phyloP scores from a whole-genome alignment of 2,329 filamentous ascomycete genomes.

The Stagonosporopsis chrysanthemi region DNA sequence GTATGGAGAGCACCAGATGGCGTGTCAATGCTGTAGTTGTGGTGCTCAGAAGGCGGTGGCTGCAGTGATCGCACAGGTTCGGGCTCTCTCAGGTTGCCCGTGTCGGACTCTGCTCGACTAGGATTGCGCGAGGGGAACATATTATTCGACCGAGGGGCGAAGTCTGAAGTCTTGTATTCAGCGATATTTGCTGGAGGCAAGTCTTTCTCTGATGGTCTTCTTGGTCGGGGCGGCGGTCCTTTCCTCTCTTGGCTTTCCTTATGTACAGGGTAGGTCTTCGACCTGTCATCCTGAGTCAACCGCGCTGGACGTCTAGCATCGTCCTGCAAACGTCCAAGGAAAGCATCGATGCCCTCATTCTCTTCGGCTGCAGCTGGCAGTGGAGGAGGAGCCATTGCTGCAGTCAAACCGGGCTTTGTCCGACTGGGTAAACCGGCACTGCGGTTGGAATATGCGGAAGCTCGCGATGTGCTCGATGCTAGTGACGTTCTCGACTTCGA shows the following conservation, averaged over 20 bases:
- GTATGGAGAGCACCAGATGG: constrained; percentile 45
- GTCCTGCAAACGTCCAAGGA: constrained; percentile 47
- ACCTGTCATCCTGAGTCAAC: constrained; percentile 24
- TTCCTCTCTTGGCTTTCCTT: constrained; percentile 33
- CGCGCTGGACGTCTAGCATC: constrained; percentile 36
- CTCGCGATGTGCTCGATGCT: constrained; percentile 40
- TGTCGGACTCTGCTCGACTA: constrained; percentile 32
- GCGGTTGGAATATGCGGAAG: constrained; percentile 42
- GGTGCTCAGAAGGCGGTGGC: constrained; percentile 33
- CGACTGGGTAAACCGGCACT: constrained; percentile 35
- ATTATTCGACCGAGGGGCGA: constrained; percentile 28
- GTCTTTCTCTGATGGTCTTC: constrained; percentile 41
- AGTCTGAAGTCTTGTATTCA: constrained; percentile 30
- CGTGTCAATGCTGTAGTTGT: constrained; percentile 28
- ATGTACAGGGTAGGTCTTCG: constrained; percentile 31
- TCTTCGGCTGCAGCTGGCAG: constrained; percentile 31
- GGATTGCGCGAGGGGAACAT: constrained; percentile 35
- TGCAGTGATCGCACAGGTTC: constrained; percentile 21
- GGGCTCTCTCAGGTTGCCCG: constrained; percentile 11
- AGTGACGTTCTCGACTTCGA: constrained; percentile 38
- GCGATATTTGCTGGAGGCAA: constrained; percentile 28
- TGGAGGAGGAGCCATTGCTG: constrained; percentile 27
- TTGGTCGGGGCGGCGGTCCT: constrained; percentile 31
- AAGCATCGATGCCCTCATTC: constrained; percentile 49
- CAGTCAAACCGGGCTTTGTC: constrained; percentile 20